Evolutionary conservation across 768 basidiomycete genomes (phyloP).

Genomic region (Mycena sanguinolenta): DNA sequence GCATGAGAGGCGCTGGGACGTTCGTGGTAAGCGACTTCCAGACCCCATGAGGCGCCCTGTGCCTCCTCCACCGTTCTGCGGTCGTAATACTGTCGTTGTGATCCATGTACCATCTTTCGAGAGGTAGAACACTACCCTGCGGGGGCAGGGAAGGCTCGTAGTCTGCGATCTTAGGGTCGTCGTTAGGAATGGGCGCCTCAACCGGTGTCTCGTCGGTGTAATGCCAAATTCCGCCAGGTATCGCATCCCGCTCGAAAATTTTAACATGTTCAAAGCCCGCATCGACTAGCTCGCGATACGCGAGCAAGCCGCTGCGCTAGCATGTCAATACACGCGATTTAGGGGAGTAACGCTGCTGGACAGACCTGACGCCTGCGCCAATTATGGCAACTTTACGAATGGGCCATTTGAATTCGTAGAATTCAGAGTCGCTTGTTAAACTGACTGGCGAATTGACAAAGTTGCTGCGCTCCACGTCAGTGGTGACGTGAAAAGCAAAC

Average conservation of each 20-base stretch:
- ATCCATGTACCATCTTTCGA: constrained; percentile 36
- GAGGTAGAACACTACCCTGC: constrained; percentile 45
- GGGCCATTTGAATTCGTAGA: constrained; percentile 53
- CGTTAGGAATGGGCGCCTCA: constrained; percentile 52
- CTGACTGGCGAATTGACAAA: constrained; percentile 30
- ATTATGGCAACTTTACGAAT: constrained; percentile 56
- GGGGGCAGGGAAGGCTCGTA: constrained; percentile 54
- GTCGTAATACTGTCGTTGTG: constrained; percentile 29
- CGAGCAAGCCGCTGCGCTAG: constrained; percentile 48
- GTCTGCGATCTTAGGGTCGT: constrained; percentile 47
- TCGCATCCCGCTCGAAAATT: constrained; percentile 46
- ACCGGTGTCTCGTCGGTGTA: constrained; percentile 54
- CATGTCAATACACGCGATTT: not conserved
- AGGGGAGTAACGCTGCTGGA: not conserved
- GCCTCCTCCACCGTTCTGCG: constrained; percentile 31
- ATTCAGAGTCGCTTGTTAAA: constrained; percentile 16
- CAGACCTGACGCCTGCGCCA: constrained; percentile 56
- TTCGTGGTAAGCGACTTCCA: constrained; percentile 1
- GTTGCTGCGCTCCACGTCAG: constrained; percentile 18
- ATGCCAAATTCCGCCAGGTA: constrained; percentile 59
- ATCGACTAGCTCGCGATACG: constrained; percentile 51
- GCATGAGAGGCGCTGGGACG: not conserved
- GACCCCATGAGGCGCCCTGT: not conserved
- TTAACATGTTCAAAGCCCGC: constrained; percentile 47
- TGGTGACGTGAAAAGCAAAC: constrained; percentile 16